These are phyloP conservation scores for Ogataea nakhonphanomensis DNA, from an alignment of 805 yeast genomes.

Conservation along the genomic window DNA sequence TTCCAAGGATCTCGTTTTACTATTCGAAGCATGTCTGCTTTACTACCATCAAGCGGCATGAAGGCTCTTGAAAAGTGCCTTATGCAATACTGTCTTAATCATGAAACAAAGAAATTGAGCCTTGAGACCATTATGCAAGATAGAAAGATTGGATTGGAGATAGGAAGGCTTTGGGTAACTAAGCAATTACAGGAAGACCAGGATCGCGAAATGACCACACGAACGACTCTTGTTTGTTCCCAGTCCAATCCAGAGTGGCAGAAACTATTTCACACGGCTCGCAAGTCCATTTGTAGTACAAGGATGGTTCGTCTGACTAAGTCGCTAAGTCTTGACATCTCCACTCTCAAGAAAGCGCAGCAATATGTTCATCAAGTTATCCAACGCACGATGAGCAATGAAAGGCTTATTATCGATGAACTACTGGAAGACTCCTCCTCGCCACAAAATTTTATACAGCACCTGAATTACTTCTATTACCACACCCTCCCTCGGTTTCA, in stretches of 20 bases:
- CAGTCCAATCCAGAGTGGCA: not conserved
- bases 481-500: not conserved
- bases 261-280: conserved; percentile 26
- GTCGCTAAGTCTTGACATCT: conserved; percentile 20
- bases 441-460: not conserved
- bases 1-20: too few relatives aligned
- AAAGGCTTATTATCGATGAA: not conserved
- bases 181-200: too few relatives aligned
- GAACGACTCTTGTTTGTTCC: too few relatives aligned
- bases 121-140: too few relatives aligned
- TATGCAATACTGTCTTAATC: too few relatives aligned
- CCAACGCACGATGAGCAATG: not conserved
- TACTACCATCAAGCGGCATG: too few relatives aligned
- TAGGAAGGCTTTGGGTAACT: too few relatives aligned
- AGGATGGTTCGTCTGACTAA: conserved; percentile 25
- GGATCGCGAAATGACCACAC: too few relatives aligned
- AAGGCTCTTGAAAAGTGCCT: too few relatives aligned
- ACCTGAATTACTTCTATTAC: not conserved
- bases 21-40: too few relatives aligned
- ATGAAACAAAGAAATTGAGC: too few relatives aligned
- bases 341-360: conserved; percentile 7
- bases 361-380: not conserved
- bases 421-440: not conserved
- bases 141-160: too few relatives aligned
- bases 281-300: conserved; percentile 22